phyloP scores from a whole-genome alignment of 257 asterid species.

The Fraxinus cuspidata region DNA sequence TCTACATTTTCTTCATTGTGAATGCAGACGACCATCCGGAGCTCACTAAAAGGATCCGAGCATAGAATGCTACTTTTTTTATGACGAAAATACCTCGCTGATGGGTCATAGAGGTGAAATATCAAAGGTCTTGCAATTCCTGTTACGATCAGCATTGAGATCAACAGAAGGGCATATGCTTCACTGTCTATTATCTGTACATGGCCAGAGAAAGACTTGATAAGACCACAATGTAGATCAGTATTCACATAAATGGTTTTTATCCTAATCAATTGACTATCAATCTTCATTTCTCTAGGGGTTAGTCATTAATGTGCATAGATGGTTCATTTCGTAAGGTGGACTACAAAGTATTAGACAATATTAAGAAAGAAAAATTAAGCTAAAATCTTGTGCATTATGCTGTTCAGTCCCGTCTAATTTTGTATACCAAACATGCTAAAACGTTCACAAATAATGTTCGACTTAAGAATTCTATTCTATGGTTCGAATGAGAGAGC shows the following conservation, averaged over 20 bases:
- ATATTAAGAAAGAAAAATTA: no score
- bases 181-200: conserved; percentile 46
- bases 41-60: conserved; percentile 41
- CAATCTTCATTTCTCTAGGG: not conserved
- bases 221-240: conserved; percentile 8
- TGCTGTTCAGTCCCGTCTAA: not conserved
- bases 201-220: conserved; percentile 20
- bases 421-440: not conserved
- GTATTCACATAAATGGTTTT: not conserved
- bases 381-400: no score
- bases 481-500: not conserved
- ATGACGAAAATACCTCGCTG: conserved; percentile 41
- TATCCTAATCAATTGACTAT: not conserved
- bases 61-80: conserved; percentile 39
- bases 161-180: conserved; percentile 48
- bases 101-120: conserved; percentile 53
- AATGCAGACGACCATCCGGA: conserved; percentile 50
- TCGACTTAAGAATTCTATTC: not conserved
- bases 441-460: not conserved
- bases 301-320: not conserved
- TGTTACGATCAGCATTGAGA: conserved; percentile 49
- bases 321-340: no score
- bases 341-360: no score
- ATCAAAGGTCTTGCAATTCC: conserved; percentile 56
- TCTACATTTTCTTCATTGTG: conserved; percentile 54